These are phyloP conservation scores for Colletotrichum gloeosporioides DNA, from an alignment of 2,329 filamentous ascomycete genomes.

Conservation along the genomic window DNA sequence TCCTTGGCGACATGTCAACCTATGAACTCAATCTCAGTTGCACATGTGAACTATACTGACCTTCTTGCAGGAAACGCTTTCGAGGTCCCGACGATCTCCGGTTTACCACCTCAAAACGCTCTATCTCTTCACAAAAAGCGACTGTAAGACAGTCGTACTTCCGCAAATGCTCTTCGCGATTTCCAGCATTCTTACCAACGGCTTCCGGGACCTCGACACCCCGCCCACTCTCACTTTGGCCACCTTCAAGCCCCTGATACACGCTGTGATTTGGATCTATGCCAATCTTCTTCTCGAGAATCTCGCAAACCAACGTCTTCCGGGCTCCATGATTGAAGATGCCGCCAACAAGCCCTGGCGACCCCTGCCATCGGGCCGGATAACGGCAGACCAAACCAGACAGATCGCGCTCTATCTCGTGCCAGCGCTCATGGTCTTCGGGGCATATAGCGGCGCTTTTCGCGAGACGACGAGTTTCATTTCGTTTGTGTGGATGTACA, in stretches of 20 bases:
- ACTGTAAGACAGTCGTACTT: slow-evolving; percentile 34
- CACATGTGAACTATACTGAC: accelerated
- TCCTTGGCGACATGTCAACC: accelerated
- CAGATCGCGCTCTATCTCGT: slow-evolving; percentile 28
- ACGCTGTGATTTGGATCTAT: background rate
- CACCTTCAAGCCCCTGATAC: background rate
- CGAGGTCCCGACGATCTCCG: accelerated
- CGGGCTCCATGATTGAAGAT: slow-evolving; percentile 40
- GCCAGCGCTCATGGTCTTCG: slow-evolving; percentile 22
- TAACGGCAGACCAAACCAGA: slow-evolving; percentile 29
- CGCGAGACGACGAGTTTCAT: slow-evolving; percentile 33
- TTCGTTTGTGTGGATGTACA: slow-evolving; percentile 42
- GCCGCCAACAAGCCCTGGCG: slow-evolving; percentile 44
- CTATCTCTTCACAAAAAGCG: slow-evolving; percentile 34
- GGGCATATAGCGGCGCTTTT: slow-evolving; percentile 24
- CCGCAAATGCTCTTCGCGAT: slow-evolving; percentile 33
- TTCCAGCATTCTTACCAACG: background rate
- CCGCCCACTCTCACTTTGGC: accelerated
- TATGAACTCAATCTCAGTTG: accelerated
- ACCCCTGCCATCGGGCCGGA: slow-evolving; percentile 30
- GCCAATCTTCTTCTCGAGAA: background rate
- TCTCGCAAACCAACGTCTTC: slow-evolving; percentile 42
- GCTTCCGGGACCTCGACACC: background rate
- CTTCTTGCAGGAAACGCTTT: background rate
- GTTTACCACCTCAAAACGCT: slow-evolving; percentile 23